Percentiles rank a stretch among this genome's conserved stretches.
These are phyloP conservation scores for Alnus glutinosa DNA, from an alignment of 306 rosid species.

Conservation along the genomic window DNA sequence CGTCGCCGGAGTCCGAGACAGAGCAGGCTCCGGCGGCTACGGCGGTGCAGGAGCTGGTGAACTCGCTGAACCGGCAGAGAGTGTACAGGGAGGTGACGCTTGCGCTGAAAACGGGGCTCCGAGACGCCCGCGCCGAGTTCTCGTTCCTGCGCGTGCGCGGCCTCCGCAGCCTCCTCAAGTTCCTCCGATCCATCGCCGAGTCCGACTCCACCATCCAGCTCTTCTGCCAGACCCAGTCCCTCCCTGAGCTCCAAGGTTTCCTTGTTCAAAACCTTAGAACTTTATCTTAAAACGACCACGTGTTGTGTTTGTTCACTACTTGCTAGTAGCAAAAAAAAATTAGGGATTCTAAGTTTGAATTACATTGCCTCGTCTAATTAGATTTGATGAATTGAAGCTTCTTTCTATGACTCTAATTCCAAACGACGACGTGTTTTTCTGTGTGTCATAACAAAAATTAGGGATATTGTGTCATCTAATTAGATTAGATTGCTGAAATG, in stretches of 20 bases:
- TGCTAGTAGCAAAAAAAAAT: background rate
- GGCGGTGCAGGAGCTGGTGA: constrained; percentile 53
- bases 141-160: constrained; percentile 87
- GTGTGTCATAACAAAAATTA: background rate
- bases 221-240: constrained; percentile 66
- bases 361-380: background rate
- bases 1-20: constrained; percentile 35
- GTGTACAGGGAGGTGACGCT: constrained; percentile 78
- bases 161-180: constrained; percentile 77
- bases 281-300: background rate
- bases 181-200: constrained; percentile 73
- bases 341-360: background rate
- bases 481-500: background rate
- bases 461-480: background rate
- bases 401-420: background rate
- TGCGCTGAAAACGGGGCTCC: constrained; percentile 72
- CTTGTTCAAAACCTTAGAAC: background rate
- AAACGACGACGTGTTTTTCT: background rate
- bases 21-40: constrained; percentile 25
- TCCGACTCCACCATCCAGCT: constrained; percentile 66
- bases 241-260: constrained; percentile 76
- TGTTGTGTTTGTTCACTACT: background rate
- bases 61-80: constrained; percentile 63
- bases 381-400: background rate
- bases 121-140: constrained; percentile 83